These are phyloP conservation scores for Grosmannia serpens DNA, from an alignment of 2,329 filamentous ascomycete genomes.

Conservation along the genomic window DNA sequence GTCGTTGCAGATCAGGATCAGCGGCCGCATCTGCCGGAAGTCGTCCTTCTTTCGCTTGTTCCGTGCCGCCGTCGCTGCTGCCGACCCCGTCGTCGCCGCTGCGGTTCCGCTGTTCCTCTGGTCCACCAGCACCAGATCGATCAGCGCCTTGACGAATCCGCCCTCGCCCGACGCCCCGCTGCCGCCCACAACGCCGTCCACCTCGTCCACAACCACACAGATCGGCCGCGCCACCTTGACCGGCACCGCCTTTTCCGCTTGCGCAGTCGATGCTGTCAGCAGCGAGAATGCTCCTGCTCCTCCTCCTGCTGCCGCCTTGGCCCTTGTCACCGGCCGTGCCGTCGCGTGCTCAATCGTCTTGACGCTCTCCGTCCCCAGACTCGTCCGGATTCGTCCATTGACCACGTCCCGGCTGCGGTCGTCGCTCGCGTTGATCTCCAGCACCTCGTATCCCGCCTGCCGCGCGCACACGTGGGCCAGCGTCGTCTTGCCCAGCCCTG, in stretches of 20 bases:
- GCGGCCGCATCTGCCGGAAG: constrained; percentile 74
- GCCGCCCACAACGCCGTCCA: constrained; percentile 83
- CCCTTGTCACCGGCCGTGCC: constrained; percentile 21
- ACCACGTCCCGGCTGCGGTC: constrained; percentile 85
- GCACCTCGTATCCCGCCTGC: constrained; percentile 90
- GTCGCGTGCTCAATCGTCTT: constrained; percentile 53
- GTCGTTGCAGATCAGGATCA: constrained; percentile 95
- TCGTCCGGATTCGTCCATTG: constrained; percentile 80
- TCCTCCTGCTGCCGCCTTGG: not conserved
- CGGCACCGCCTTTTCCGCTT: constrained; percentile 16
- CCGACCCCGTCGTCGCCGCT: constrained; percentile 16
- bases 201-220: constrained; percentile 91
- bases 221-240: constrained; percentile 69
- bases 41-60: constrained; percentile 64
- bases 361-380: constrained; percentile 88
- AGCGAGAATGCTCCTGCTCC: not conserved
- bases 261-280: not conserved
- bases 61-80: not conserved
- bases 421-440: constrained; percentile 97
- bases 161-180: constrained; percentile 71
- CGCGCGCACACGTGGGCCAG: constrained; percentile 89
- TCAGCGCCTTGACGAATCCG: constrained; percentile 88
- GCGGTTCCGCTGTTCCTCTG: constrained; percentile 58
- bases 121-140: constrained; percentile 78
- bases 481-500: constrained; percentile 91